Evolutionary conservation across 2,329 filamentous ascomycete species (phyloP).

Genomic region (Calonectria hawksworthii): DNA sequence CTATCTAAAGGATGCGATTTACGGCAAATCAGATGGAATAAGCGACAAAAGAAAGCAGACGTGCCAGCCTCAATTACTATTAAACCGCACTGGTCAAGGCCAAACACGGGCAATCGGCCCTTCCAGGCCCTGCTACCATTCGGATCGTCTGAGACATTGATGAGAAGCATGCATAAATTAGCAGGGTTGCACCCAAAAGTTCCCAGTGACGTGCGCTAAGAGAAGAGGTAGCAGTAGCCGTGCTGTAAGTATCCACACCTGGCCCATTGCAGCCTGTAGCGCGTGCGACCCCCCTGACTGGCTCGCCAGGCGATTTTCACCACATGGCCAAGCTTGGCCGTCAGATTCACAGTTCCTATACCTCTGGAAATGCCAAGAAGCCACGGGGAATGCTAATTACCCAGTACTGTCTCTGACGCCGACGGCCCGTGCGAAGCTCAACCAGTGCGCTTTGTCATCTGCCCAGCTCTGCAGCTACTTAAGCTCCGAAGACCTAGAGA

Average conservation of each 20-base stretch:
- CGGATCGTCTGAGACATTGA: conserved; percentile 1
- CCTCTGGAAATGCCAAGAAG: neutral
- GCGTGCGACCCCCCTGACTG: neutral
- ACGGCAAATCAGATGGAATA: neutral
- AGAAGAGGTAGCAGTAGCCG: neutral
- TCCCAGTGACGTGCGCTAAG: neutral
- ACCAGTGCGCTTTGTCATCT: neutral
- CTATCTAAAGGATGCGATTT: neutral
- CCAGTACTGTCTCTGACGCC: neutral
- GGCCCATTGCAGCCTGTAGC: too few relatives aligned
- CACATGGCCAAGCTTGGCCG: neutral
- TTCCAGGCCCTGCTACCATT: neutral
- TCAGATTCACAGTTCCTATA: neutral
- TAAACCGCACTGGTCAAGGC: neutral
- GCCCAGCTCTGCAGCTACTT: neutral
- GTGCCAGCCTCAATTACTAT: neutral
- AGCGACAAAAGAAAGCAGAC: neutral
- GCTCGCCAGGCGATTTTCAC: neutral
- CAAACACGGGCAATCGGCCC: neutral
- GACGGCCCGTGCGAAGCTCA: conserved; percentile 3
- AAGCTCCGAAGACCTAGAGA: neutral
- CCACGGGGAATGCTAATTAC: neutral
- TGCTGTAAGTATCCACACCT: neutral
- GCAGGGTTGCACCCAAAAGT: conserved; percentile 2
- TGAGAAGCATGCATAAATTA: conserved; percentile 8